Conservation (phyloP, 148 eudicot species). For the Nyssa sinensis region DNA sequence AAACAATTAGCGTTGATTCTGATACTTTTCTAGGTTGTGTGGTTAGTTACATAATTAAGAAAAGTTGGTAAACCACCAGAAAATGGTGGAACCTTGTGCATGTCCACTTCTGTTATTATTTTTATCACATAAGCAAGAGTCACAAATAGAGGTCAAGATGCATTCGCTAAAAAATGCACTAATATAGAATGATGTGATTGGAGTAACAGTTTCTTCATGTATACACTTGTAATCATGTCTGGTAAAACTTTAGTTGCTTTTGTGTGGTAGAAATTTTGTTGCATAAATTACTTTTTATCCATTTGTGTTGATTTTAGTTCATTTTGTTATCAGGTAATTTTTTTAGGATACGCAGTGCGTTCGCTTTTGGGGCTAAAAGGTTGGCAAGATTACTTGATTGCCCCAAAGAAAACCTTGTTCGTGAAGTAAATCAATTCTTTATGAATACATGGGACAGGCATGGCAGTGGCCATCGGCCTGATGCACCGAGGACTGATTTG, state of each 20-base stretch:
- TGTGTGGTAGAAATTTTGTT: background rate
- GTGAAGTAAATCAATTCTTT: conserved; percentile 79
- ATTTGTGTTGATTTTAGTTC: background rate
- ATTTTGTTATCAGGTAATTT: conserved; percentile 63
- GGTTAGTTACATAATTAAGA: too few species aligned
- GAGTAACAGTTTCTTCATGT: too few species aligned
- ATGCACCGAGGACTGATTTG: conserved; percentile 50
- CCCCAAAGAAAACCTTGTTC: conserved; percentile 60
- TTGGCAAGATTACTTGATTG: conserved; percentile 81
- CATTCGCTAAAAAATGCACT: too few species aligned
- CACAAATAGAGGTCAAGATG: background rate
- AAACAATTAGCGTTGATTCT: background rate
- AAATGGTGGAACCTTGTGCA: background rate
- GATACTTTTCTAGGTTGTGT: background rate
- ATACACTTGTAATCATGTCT: background rate
- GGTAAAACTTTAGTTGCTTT: background rate
- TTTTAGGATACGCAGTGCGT: conserved; percentile 93
- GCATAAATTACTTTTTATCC: background rate
- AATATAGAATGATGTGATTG: too few species aligned
- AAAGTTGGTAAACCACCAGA: background rate
- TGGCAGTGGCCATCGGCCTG: conserved; percentile 86
- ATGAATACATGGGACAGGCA: conserved; percentile 91
- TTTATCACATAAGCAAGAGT: background rate
- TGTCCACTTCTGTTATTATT: background rate
- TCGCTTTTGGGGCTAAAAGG: conserved; percentile 81